Evolutionary conservation across 805 yeast species (phyloP), one percentile per base, ranked within the genome.

Genomic region (Ogataea salicorniae): DNA sequence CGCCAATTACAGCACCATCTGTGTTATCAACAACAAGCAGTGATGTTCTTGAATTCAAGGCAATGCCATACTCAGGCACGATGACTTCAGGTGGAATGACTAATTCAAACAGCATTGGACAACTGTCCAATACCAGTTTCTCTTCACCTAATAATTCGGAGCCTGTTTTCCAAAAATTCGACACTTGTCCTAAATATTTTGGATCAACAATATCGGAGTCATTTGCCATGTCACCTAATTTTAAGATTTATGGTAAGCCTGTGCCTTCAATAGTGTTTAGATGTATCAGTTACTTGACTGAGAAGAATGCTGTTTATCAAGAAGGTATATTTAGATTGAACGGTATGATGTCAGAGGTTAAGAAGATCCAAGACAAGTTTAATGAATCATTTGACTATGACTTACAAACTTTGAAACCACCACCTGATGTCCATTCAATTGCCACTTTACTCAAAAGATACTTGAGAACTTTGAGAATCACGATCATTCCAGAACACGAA

Each of bases 241-340:
- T 57, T 61, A 69, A 48, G 74, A 37, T 65, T 0, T 53, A 77
- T 18, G 72, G 70, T 34, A 64, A 63, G 7, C 66, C 71, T 15
- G 73, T 85, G 17, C 97, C 99, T 1, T 80, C 90, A 37, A 81
- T 92, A 7, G 79, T 88, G 16, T 85, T 70, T 57, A 69, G 95
- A 50, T 89, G 96, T 59, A 59, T 91, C 34, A 84, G 80, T 47
- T 87, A 76, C 54, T 71, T 92, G 43, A 74, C 75, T 43, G 74
- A 72, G 36, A 76, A 82, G 23, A 80, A 83, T 20, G 96, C 95
- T 0, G 71, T 83, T n/a, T 77, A 77, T 51, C 94, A 88, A 63
- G 96, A 90, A 59, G 99, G 99, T 11, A 79, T 92, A 3, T 94
- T 94, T 70, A 74, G 99, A 51, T 70, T 90, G 48, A 87, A 91